Percentiles rank a stretch among this genome's conserved stretches.
Conservation (phyloP, 2,329 filamentous ascomycete genomes). For the Aspergillus bombycis region DNA sequence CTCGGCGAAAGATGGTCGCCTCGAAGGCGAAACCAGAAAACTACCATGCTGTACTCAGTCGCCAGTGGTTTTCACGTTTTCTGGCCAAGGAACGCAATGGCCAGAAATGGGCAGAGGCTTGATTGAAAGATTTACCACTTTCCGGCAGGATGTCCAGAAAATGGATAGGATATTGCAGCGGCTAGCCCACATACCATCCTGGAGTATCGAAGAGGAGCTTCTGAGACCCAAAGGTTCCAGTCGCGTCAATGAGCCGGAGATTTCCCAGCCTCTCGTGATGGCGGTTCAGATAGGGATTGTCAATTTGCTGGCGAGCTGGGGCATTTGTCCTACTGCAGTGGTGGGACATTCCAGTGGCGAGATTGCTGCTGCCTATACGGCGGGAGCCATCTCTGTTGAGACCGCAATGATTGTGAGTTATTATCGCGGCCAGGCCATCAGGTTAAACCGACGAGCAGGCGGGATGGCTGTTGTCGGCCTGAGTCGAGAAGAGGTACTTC, state of each 20-base stretch:
- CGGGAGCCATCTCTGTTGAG: neutral
- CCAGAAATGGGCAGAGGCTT: constrained; percentile 8
- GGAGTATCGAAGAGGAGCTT: neutral
- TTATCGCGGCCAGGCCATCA: neutral
- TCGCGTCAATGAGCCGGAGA: constrained; percentile 6
- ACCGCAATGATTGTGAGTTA: constrained; percentile 12
- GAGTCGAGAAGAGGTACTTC: constrained; percentile 4
- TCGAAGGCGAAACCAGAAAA: neutral
- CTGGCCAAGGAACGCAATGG: constrained; percentile 34
- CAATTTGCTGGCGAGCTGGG: constrained; percentile 30
- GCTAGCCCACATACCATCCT: neutral
- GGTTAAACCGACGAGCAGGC: neutral
- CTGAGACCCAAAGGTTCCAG: neutral
- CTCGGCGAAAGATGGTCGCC: neutral
- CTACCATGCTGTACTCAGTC: neutral
- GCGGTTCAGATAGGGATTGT: constrained; percentile 35
- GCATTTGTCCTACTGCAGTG: constrained; percentile 27
- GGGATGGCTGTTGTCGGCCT: constrained; percentile 29
- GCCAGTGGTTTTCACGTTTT: constrained; percentile 24
- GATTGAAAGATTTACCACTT: neutral
- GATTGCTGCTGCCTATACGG: constrained; percentile 27
- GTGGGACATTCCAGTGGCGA: constrained; percentile 38
- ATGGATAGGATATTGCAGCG: constrained; percentile 5
- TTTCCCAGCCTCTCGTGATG: constrained; percentile 20
- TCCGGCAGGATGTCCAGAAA: neutral